Evolutionary conservation across 2,329 filamentous ascomycete species (phyloP).

Genomic region (Xylaria hypoxylon): DNA sequence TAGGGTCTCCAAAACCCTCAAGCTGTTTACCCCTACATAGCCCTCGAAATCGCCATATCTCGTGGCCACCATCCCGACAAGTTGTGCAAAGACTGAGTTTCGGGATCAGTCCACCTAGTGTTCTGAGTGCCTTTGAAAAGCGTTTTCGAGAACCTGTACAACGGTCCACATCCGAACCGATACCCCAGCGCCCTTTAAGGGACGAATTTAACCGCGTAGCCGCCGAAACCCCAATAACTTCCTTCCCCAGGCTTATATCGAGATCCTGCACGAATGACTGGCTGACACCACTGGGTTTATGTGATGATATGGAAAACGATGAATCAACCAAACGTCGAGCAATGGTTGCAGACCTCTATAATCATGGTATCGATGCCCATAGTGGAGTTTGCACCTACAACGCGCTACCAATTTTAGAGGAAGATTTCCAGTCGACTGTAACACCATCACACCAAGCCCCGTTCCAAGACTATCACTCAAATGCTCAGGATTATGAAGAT

Average conservation of each 20-base stretch:
- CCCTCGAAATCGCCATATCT: conserved; percentile 27
- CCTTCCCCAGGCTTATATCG: conserved; percentile 45
- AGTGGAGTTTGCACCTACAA: conserved; percentile 31
- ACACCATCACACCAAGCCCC: neutral
- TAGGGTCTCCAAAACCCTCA: conserved; percentile 20
- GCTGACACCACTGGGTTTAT: conserved; percentile 44
- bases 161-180: conserved; percentile 42
- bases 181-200: conserved; percentile 27
- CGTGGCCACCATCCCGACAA: conserved; percentile 33
- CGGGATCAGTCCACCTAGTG: neutral
- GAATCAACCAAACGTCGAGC: conserved; percentile 21
- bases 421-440: conserved; percentile 29
- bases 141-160: conserved; percentile 7
- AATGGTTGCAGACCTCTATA: conserved; percentile 40
- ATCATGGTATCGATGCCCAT: conserved; percentile 48
- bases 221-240: conserved; percentile 38
- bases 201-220: conserved; percentile 17
- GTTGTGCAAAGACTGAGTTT: conserved; percentile 29
- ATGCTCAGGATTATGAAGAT: conserved; percentile 1
- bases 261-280: conserved; percentile 47
- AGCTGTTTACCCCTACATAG: conserved; percentile 24
- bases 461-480: neutral
- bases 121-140: neutral
- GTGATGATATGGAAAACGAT: conserved; percentile 31
- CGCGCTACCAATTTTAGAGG: conserved; percentile 39